Evolutionary conservation across 768 basidiomycete species (phyloP).

Genomic region (Termitomyces sp.): DNA sequence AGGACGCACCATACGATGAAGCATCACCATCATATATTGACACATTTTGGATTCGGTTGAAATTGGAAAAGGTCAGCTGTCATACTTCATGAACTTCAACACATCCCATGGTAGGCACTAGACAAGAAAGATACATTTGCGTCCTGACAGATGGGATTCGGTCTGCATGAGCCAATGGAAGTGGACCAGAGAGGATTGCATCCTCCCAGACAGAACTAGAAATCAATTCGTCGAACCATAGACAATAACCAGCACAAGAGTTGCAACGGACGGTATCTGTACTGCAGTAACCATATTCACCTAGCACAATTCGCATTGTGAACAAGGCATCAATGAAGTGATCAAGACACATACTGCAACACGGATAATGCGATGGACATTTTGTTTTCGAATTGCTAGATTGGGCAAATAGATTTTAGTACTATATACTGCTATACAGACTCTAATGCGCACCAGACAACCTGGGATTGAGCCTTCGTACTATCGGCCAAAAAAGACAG

Average conservation of each 20-base stretch:
- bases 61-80: conserved; percentile 60
- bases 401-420: not conserved
- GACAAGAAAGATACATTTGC: conserved; percentile 33
- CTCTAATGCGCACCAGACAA: not conserved
- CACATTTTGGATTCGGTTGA: conserved; percentile 60
- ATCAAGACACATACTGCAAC: conserved; percentile 39
- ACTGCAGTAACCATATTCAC: conserved; percentile 53
- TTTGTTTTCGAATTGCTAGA: conserved; percentile 37
- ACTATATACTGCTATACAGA: not conserved
- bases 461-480: not conserved
- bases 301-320: conserved; percentile 18
- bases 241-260: not conserved
- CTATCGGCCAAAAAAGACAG: conserved; percentile 8
- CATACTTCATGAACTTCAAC: not conserved
- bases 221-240: not conserved
- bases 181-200: conserved; percentile 76
- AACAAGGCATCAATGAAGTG: not conserved
- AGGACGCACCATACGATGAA: conserved; percentile 49
- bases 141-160: conserved; percentile 67
- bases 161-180: conserved; percentile 58
- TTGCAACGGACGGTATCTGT: conserved; percentile 31
- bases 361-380: conserved; percentile 41
- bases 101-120: not conserved
- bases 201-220: conserved; percentile 79
- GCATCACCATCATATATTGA: conserved; percentile 73